Conservation (phyloP, 2,329 filamentous ascomycete species). For the Sclerotinia trifoliorum region DNA sequence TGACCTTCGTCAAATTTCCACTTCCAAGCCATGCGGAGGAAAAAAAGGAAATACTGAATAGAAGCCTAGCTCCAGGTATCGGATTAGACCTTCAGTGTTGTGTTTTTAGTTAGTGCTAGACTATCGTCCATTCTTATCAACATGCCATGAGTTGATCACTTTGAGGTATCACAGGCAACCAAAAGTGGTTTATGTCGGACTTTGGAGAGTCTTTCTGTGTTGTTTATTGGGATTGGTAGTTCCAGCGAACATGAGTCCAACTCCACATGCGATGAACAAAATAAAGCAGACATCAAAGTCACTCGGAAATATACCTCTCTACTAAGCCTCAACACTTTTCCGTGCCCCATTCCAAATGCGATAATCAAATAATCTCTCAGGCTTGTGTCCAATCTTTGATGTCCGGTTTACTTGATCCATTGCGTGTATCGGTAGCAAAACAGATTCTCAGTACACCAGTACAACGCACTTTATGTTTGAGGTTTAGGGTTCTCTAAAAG, state of each 20-base stretch:
- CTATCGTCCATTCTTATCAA: too few relatives aligned
- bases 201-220: background rate
- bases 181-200: background rate
- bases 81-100: background rate
- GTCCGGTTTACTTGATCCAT: too few relatives aligned
- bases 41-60: background rate
- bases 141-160: background rate
- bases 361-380: too few relatives aligned
- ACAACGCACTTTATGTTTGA: background rate
- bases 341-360: too few relatives aligned
- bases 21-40: background rate
- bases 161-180: too few relatives aligned
- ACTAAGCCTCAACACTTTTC: too few relatives aligned
- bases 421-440: background rate
- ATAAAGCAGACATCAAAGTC: too few relatives aligned
- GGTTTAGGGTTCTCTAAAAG: background rate
- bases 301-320: too few relatives aligned
- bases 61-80: background rate
- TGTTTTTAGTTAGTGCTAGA: too few relatives aligned
- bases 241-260: background rate
- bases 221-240: background rate
- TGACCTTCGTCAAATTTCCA: background rate
- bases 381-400: too few relatives aligned
- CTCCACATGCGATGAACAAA: background rate
- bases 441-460: background rate